phyloP scores from a whole-genome alignment of 352 stramenopile genomes.

The Globisporangium acanthophoron region DNA sequence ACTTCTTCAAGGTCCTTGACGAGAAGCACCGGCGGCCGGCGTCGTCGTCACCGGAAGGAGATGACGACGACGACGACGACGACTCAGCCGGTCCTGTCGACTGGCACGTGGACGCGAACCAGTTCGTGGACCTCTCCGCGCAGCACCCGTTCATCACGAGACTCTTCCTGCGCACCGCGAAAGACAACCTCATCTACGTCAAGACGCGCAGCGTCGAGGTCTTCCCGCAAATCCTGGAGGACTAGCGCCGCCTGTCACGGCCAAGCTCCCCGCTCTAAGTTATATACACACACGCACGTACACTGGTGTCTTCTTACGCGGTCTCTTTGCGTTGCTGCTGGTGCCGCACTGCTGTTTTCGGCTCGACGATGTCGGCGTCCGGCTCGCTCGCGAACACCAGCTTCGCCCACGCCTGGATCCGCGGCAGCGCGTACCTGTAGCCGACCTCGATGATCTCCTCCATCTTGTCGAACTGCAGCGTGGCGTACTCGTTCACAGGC shows the following conservation, averaged over 20 bases:
- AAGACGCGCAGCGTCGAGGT: constrained; percentile 35
- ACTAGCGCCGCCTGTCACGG: not conserved
- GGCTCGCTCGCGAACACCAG: constrained; percentile 52
- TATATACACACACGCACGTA: constrained; percentile 12
- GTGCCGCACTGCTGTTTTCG: not conserved
- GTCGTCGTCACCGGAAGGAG: not conserved
- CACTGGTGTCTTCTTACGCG: not conserved
- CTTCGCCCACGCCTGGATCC: constrained; percentile 52
- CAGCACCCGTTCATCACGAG: constrained; percentile 63
- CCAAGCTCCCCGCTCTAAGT: not conserved
- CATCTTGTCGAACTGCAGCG: constrained; percentile 92
- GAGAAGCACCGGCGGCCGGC: constrained; percentile 24
- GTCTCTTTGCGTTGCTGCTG: not conserved
- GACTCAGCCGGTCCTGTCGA: not conserved
- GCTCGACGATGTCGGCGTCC: constrained; percentile 51
- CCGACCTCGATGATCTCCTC: constrained; percentile 87
- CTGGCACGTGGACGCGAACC: constrained; percentile 33
- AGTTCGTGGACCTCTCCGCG: constrained; percentile 39
- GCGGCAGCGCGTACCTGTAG: constrained; percentile 76
- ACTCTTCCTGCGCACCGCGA: constrained; percentile 60
- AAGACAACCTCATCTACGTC: constrained; percentile 52
- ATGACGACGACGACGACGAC: not conserved
- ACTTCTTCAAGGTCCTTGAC: constrained; percentile 58
- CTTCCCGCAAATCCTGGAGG: constrained; percentile 56
- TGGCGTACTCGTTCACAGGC: constrained; percentile 85